A percentile compares a stretch with the other conserved stretches of the same genome.
These are phyloP conservation scores for Pyrus betulifolia DNA, from an alignment of 306 rosid species.

Conservation along the genomic window DNA sequence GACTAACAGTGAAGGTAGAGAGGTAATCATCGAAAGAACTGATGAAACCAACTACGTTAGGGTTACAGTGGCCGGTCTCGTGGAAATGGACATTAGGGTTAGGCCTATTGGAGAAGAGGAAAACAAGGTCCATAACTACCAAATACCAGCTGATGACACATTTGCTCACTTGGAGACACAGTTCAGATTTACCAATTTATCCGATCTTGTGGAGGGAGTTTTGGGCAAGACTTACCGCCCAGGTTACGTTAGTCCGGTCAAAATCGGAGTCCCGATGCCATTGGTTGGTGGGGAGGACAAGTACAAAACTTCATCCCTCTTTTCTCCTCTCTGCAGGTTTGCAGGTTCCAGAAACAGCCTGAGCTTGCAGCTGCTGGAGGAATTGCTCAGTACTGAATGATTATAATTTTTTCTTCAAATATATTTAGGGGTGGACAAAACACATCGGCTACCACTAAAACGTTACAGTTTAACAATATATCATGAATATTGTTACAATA, in stretches of 20 bases:
- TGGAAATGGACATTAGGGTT: slow-evolving; percentile 55
- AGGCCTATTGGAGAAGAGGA: slow-evolving; percentile 59
- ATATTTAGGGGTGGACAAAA: no score
- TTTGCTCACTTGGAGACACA: slow-evolving; percentile 77
- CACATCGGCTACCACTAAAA: no score
- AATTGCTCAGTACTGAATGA: slow-evolving; percentile 40
- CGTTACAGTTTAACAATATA: no score
- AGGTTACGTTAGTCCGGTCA: slow-evolving; percentile 60
- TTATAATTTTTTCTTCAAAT: no score
- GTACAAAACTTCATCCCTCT: slow-evolving; percentile 46
- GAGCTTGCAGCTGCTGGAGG: slow-evolving; percentile 21
- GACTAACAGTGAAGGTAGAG: slow-evolving; percentile 30
- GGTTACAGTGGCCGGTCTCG: slow-evolving; percentile 46
- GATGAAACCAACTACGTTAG: slow-evolving; percentile 52
- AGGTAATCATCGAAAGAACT: slow-evolving; percentile 63
- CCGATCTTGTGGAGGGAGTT: slow-evolving; percentile 63
- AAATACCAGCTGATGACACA: slow-evolving; percentile 47
- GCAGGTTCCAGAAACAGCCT: slow-evolving; percentile 51
- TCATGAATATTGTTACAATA: no score
- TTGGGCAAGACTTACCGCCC: slow-evolving; percentile 71
- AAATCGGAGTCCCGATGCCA: slow-evolving; percentile 63
- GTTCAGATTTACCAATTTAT: slow-evolving; percentile 40
- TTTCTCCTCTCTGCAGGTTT: slow-evolving; percentile 44
- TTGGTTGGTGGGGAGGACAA: slow-evolving; percentile 69
- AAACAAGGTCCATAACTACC: slow-evolving; percentile 65